Percentiles rank a stretch among this genome's conserved stretches.
These are phyloP conservation scores for Fusarium domesticum DNA, from an alignment of 2,329 filamentous ascomycete species.

Conservation along the genomic window DNA sequence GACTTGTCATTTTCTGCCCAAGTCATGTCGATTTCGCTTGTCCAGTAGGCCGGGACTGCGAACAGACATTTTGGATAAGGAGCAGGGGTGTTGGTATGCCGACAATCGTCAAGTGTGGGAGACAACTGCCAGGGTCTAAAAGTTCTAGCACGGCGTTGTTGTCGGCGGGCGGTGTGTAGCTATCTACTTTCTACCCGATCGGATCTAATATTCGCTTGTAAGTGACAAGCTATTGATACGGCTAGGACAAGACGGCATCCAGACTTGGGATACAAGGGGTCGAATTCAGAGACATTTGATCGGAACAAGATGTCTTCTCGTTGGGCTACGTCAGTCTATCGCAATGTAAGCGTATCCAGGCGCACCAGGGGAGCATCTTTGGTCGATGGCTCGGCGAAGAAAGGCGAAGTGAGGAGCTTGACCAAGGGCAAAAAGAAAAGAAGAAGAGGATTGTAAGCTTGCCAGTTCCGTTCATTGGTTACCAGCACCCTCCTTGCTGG, in stretches of 20 bases:
- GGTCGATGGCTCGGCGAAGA: neutral
- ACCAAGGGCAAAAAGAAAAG: neutral
- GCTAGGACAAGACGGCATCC: constrained; percentile 6
- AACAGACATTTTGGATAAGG: constrained; percentile 18
- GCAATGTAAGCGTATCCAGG: neutral
- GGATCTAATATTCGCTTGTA: constrained; percentile 11
- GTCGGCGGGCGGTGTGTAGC: constrained; percentile 11
- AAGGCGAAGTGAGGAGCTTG: neutral
- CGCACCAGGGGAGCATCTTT: neutral
- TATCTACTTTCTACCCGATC: constrained; percentile 13
- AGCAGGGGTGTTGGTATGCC: constrained; percentile 15
- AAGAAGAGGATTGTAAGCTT: constrained; percentile 2
- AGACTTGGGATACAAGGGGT: constrained; percentile 1
- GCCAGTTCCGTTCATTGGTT: constrained; percentile 20
- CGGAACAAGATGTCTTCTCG: neutral
- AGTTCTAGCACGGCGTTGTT: constrained; percentile 5
- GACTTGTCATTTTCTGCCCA: constrained; percentile 23
- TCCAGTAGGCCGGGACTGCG: constrained; percentile 17
- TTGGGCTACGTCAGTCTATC: neutral
- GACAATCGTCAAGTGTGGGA: constrained; percentile 21
- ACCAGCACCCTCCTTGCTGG: constrained; percentile 24
- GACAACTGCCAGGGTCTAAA: constrained; percentile 15
- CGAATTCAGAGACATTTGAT: constrained; percentile 8
- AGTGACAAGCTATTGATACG: constrained; percentile 10
- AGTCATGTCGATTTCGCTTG: constrained; percentile 13